These are phyloP conservation scores for Brassica incana DNA, from an alignment of 345 rosid genomes.

Conservation along the genomic window DNA sequence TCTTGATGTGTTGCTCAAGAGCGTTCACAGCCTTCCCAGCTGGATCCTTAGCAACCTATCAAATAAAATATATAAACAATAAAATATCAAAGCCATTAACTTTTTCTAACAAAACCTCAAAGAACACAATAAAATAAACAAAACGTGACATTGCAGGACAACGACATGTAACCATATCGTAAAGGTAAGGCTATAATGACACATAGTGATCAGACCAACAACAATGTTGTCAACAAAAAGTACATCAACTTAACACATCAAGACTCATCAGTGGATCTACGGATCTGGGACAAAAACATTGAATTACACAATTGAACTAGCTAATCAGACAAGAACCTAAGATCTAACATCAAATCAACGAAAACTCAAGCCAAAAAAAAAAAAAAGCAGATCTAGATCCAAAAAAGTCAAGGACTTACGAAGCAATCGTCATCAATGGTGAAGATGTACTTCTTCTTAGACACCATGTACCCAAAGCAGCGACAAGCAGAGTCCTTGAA, in stretches of 20 bases:
- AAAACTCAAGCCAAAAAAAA: not conserved
- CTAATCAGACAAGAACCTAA: not conserved
- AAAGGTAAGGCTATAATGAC: conserved; percentile 29
- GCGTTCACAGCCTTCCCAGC: conserved; percentile 78
- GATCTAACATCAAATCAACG: conserved; percentile 26
- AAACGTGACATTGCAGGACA: not conserved
- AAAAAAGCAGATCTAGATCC: conserved; percentile 18
- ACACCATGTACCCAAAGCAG: conserved; percentile 95
- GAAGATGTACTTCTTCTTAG: conserved; percentile 96
- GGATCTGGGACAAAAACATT: not conserved
- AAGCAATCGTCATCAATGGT: conserved; percentile 98
- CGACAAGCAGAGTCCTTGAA: conserved; percentile 98
- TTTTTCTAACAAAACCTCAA: not conserved
- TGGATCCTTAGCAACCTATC: conserved; percentile 90
- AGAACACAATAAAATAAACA: not conserved
- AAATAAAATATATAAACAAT: not conserved
- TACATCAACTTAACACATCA: not conserved
- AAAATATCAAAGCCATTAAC: not conserved
- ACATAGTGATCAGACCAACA: conserved; percentile 13
- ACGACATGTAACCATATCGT: conserved; percentile 20
- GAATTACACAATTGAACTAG: not conserved
- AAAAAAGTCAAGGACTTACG: conserved; percentile 47
- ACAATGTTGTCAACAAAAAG: not conserved
- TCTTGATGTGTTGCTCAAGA: conserved; percentile 95
- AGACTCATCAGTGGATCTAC: conserved; percentile 16